Evolutionary conservation across 306 rosid species (phyloP).

Genomic region (Fagus sylvatica): DNA sequence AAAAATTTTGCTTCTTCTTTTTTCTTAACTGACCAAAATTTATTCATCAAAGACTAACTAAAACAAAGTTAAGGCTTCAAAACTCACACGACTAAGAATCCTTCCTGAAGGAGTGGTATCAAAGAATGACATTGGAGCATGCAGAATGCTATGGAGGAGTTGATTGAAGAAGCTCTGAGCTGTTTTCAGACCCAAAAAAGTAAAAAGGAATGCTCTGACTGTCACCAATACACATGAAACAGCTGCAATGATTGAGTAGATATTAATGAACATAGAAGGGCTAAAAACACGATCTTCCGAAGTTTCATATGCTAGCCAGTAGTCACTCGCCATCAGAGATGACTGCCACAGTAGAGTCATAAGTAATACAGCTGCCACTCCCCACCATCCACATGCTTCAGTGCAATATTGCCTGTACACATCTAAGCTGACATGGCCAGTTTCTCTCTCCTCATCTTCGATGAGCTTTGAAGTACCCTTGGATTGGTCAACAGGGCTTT

Average conservation of each 20-base stretch:
- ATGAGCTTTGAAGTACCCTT: slow-evolving; percentile 77
- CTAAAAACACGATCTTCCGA: slow-evolving; percentile 64
- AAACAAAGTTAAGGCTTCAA: too few species aligned
- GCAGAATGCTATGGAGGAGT: slow-evolving; percentile 76
- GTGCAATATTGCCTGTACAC: slow-evolving; percentile 83
- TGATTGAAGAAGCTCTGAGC: slow-evolving; percentile 72
- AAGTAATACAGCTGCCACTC: slow-evolving; percentile 47
- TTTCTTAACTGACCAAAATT: too few species aligned
- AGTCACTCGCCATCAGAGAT: slow-evolving; percentile 70
- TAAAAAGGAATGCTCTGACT: slow-evolving; percentile 45
- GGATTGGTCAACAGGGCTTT: slow-evolving; percentile 48
- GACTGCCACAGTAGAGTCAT: slow-evolving; percentile 74
- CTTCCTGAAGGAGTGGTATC: slow-evolving; percentile 99
- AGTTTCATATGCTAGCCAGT: slow-evolving; percentile 93
- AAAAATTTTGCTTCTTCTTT: too few species aligned
- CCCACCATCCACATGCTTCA: slow-evolving; percentile 94
- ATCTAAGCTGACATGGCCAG: slow-evolving; percentile 75
- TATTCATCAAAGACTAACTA: too few species aligned
- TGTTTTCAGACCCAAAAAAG: slow-evolving; percentile 69
- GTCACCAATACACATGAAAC: slow-evolving; percentile 45
- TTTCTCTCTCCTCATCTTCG: slow-evolving; percentile 90
- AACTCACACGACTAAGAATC: slow-evolving; percentile 86
- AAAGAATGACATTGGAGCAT: slow-evolving; percentile 96
- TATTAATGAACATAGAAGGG: slow-evolving; percentile 54
- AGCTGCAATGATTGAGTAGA: slow-evolving; percentile 51